phyloP scores from a whole-genome alignment of 345 rosid species.

The Eutrema heterophyllum region DNA sequence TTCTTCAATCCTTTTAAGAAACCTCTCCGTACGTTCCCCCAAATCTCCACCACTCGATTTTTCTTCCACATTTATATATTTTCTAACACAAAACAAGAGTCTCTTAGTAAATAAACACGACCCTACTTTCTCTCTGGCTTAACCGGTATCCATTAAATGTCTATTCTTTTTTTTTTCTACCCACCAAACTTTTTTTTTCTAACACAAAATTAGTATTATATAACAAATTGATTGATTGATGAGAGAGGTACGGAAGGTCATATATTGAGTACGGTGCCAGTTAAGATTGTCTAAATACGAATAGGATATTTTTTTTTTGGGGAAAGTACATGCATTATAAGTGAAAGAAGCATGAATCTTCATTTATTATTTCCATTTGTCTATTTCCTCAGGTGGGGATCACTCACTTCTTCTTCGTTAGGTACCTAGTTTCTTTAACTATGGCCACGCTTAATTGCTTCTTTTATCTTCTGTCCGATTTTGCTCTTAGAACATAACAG shows the following conservation, averaged over 20 bases:
- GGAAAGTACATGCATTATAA: slow-evolving; percentile 24
- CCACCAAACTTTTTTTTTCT: neutral
- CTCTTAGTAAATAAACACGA: neutral
- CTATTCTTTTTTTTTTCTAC: slow-evolving; percentile 1
- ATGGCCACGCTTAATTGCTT: slow-evolving; percentile 20
- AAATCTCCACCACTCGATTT: slow-evolving; percentile 11
- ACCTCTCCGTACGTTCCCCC: slow-evolving; percentile 29
- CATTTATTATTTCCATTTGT: slow-evolving; percentile 28
- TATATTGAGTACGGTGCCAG: slow-evolving; percentile 39
- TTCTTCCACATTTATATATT: neutral
- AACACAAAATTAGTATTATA: neutral
- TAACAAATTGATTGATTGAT: slow-evolving; percentile 14
- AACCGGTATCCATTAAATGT: slow-evolving; percentile 15
- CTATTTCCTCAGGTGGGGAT: slow-evolving; percentile 31
- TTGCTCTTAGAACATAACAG: neutral
- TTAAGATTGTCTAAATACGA: slow-evolving; percentile 26
- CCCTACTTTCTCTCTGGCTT: slow-evolving; percentile 22
- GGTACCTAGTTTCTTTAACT: slow-evolving; percentile 16
- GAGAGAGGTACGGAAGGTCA: slow-evolving; percentile 34
- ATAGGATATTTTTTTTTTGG: slow-evolving; percentile 4
- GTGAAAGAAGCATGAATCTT: slow-evolving; percentile 30
- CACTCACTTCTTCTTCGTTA: slow-evolving; percentile 18
- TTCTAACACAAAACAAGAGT: neutral
- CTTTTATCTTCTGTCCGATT: neutral
- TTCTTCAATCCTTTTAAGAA: slow-evolving; percentile 21